Evolutionary conservation across 768 basidiomycete genomes (phyloP).

Genomic region (Lyophyllum shimeji): DNA sequence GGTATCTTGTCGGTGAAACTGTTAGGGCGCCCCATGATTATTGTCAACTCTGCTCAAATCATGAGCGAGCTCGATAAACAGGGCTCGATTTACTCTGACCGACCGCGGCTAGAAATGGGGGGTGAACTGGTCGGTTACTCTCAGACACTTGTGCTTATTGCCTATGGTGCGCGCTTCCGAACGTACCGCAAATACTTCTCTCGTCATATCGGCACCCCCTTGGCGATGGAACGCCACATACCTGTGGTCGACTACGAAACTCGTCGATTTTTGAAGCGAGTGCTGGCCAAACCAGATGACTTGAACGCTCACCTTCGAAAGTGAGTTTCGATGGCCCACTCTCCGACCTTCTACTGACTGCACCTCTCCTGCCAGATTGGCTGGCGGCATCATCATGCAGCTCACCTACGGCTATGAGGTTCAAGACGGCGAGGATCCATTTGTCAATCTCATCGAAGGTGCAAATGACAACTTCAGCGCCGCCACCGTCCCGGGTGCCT

Average conservation of each 20-base stretch:
- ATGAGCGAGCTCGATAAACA: constrained; percentile 50
- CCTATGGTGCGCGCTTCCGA: constrained; percentile 43
- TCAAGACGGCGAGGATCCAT: constrained; percentile 49
- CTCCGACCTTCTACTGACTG: background rate
- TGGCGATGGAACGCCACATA: constrained; percentile 27
- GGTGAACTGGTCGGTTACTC: constrained; percentile 49
- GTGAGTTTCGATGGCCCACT: constrained; percentile 27
- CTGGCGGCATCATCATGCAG: constrained; percentile 53
- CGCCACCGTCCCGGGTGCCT: constrained; percentile 49
- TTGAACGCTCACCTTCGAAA: constrained; percentile 39
- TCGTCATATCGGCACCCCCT: constrained; percentile 36
- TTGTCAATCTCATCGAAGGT: constrained; percentile 47
- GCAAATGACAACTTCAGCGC: constrained; percentile 53
- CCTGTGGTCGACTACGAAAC: constrained; percentile 34
- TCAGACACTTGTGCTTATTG: constrained; percentile 45
- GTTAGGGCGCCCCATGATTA: constrained; percentile 45
- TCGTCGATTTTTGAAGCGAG: constrained; percentile 35
- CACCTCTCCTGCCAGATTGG: constrained; percentile 30
- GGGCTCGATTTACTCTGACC: constrained; percentile 46
- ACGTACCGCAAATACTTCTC: constrained; percentile 44
- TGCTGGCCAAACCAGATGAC: constrained; percentile 28
- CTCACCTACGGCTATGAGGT: constrained; percentile 59
- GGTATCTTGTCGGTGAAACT: constrained; percentile 37
- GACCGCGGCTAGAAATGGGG: constrained; percentile 49
- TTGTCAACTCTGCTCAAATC: constrained; percentile 43